These are phyloP conservation scores for Mycosphaerella sp. DNA, from an alignment of 2,329 filamentous ascomycete species.

Conservation along the genomic window DNA sequence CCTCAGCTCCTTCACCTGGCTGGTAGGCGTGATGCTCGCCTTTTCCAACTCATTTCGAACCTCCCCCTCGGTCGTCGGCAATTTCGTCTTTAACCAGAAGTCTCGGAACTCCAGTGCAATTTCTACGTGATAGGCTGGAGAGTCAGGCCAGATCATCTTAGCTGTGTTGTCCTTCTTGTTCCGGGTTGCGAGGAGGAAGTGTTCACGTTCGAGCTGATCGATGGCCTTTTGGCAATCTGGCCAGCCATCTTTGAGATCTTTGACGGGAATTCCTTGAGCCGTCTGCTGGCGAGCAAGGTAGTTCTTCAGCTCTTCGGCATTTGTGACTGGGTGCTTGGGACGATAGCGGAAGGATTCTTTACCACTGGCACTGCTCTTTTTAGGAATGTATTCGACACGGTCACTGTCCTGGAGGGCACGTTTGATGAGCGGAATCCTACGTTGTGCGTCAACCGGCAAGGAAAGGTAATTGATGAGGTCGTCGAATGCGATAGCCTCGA, in stretches of 20 bases:
- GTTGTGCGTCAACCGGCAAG: slow-evolving; percentile 46
- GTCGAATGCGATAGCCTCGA: slow-evolving; percentile 61
- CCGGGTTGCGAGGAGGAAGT: slow-evolving; percentile 76
- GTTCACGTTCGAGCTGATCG: slow-evolving; percentile 66
- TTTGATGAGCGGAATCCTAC: slow-evolving; percentile 51
- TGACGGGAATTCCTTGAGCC: slow-evolving; percentile 73
- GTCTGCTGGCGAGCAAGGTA: slow-evolving; percentile 77
- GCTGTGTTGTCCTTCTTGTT: slow-evolving; percentile 90
- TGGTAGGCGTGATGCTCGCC: slow-evolving; percentile 77
- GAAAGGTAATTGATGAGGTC: slow-evolving; percentile 78
- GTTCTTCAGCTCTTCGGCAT: slow-evolving; percentile 67
- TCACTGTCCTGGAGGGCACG: slow-evolving; percentile 62
- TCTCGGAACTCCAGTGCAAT: slow-evolving; percentile 75
- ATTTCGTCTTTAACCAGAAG: slow-evolving; percentile 74
- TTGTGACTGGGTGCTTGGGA: slow-evolving; percentile 76
- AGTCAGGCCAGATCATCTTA: slow-evolving; percentile 82
- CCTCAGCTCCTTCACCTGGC: slow-evolving; percentile 62
- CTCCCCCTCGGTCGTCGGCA: slow-evolving; percentile 66
- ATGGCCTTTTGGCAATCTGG: slow-evolving; percentile 74
- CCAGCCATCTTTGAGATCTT: slow-evolving; percentile 96
- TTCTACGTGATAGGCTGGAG: slow-evolving; percentile 50
- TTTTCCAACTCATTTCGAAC: slow-evolving; percentile 70
- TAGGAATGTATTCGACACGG: slow-evolving; percentile 54
- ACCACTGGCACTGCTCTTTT: slow-evolving; percentile 31
- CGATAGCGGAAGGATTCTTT: slow-evolving; percentile 75